Evolutionary conservation across 306 rosid genomes (phyloP).

Genomic region (Mimosa pudica): DNA sequence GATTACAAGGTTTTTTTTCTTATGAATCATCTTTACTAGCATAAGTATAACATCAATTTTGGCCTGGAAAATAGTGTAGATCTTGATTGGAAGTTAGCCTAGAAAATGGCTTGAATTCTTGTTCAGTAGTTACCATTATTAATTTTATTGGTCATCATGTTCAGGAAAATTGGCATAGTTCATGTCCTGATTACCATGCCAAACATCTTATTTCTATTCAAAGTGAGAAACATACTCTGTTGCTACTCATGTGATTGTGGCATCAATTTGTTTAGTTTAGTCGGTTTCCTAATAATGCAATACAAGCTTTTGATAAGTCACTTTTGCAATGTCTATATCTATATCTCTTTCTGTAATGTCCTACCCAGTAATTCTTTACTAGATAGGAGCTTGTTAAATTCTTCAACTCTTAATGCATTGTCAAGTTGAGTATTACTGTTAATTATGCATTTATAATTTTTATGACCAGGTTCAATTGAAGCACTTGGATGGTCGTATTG

Average conservation of each 20-base stretch:
- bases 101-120: not conserved
- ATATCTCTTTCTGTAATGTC: not conserved
- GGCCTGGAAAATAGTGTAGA: not conserved
- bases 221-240: not conserved
- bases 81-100: not conserved
- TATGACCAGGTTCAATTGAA: conserved; percentile 77
- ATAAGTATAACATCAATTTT: not conserved
- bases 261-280: not conserved
- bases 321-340: not conserved
- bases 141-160: not conserved
- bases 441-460: conserved; percentile 13
- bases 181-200: not conserved
- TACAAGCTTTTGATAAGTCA: not conserved
- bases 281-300: not conserved
- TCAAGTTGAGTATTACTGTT: conserved; percentile 21
- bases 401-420: conserved; percentile 18
- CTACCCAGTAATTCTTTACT: not conserved
- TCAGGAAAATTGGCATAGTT: not conserved
- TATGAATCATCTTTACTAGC: not conserved
- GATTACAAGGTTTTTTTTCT: conserved; percentile 79
- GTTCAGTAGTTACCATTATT: not conserved
- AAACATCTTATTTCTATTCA: not conserved
- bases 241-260: not conserved
- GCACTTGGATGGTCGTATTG: conserved; percentile 96
- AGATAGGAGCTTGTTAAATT: not conserved